Conservation (phyloP, 495 filamentous ascomycete species). For the Sordaria brevicollis region DNA sequence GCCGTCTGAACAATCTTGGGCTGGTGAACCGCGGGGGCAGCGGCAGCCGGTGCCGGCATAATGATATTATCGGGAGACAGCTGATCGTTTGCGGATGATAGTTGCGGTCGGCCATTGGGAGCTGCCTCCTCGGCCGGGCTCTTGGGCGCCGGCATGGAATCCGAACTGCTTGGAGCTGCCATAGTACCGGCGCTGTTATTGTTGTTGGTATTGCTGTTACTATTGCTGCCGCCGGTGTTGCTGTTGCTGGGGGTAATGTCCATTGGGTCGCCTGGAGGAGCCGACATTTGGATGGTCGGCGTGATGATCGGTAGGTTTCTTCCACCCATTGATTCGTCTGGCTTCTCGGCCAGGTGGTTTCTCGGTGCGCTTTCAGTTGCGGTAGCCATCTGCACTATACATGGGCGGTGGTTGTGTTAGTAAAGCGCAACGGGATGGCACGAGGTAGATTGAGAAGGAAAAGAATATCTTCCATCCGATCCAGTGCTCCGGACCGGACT, state of each 20-base stretch:
- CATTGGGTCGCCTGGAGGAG: conserved; percentile 41
- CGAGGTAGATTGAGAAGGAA: neutral
- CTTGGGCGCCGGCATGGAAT: conserved; percentile 32
- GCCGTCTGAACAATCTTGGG: conserved; percentile 97
- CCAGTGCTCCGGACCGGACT: neutral
- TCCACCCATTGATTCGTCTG: conserved; percentile 30
- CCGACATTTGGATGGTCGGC: conserved; percentile 40
- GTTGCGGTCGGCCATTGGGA: conserved; percentile 16
- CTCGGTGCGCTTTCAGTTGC: conserved; percentile 37
- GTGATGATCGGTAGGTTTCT: conserved; percentile 40
- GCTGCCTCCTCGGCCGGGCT: conserved; percentile 26
- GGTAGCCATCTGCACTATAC: conserved; percentile 38
- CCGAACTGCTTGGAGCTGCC: conserved; percentile 23
- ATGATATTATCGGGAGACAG: conserved; percentile 21
- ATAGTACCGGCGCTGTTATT: neutral
- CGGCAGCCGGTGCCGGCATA: conserved; percentile 43
- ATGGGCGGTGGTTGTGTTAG: conserved; percentile 12
- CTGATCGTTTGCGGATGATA: conserved; percentile 19
- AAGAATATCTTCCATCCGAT: neutral
- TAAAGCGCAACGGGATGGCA: conserved; percentile 3
- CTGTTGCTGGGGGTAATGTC: conserved; percentile 35
- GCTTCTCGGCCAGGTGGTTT: conserved; percentile 26
- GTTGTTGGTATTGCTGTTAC: neutral
- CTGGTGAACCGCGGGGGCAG: conserved; percentile 80
- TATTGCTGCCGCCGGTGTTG: neutral